Base-by-base conservation (phyloP, 2,329 filamentous ascomycete species). In the Karstenula rhodostoma region DNA sequence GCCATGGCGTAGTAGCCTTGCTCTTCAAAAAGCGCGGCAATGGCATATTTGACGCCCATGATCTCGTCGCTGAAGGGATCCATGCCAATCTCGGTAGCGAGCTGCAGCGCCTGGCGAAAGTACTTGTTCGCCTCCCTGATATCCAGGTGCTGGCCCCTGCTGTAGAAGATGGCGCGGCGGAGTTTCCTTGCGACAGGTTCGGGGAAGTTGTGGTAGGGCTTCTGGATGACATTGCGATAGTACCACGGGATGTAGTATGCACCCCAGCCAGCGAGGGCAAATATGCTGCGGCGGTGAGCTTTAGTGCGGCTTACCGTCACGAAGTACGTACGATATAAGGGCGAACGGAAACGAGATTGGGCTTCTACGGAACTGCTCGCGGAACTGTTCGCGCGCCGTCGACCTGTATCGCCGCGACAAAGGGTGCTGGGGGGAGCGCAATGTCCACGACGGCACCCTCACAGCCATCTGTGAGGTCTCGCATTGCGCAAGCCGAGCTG, bases 51-150 rank as follows among this genome's bases (percentile, higher is more conserved):
- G 55, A 98, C 89, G 9, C 95, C 95, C 67, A 97, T 84, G 35
- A 97, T 89, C 75, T 97, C 94, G 69, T 97, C 91, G 4, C 91
- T 94, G 75, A 94, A 96, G 0, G 92, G 92, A 73, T 98, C 93
- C 81, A 99, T 87, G 0, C 89, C 88, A 53, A 90, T 73, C 71
- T 92, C 88, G 52, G 88, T 82, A 59, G 93, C 93, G 54, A 90
- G 84, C 63, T 89, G 83, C 59, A 98, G 82, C 3, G 94, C 93
- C 66, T 90, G 86, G 70, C 89, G 89, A 77, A 97, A 98, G 77
- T 92, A 92, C 67, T 92, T 90, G 60, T 96, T 83, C 0, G 94
- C 94, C 57, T 90, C 85, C 60, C 90, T 85, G 2, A 92, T 88
- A 60, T 96, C 90, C 4, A 90, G 85, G 42, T 87, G 84, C 65